Evolutionary conservation across 169 alveolate species (phyloP), one percentile per base, ranked within the genome.

Genomic region (Fabrea salina): DNA sequence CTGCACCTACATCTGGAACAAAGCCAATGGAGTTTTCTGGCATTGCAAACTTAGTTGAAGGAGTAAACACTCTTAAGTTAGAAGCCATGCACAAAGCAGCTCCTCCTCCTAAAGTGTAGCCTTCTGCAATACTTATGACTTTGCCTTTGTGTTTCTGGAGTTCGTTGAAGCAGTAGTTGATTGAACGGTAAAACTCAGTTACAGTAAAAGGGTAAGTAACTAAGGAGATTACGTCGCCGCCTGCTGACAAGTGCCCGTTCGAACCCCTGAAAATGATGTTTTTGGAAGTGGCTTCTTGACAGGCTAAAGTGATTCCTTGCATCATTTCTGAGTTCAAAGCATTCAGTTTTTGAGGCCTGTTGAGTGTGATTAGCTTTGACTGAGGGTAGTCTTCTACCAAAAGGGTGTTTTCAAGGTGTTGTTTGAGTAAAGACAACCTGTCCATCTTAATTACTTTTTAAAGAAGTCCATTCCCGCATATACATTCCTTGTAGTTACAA

Each of bases 41-140:
- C 97, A 93, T 95, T 1, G 96, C 93, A 51, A 86, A 92, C n/a
- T 84, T 80, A 19, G 96, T 88, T 3, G 85, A 88, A 68, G 91
- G 96, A 25, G 98, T 93, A 5, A 93, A 93, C n/a, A 95, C 82
- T 75, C 96, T 87, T 22, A 88, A 83, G 7, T 90, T 91, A 40
- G 93, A 89, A 85, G 89, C 91, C 16, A 81, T 76, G 37, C 95
- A 87, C 22, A 95, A 75, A n/a, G 96, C 97, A 43, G 89, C 95
- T 39, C 98, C 98, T 33, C 95, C 97, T 35, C 98, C 98, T 93
- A 91, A 86, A 13, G 90, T 93, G 43, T 88, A 81, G 39, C 95
- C 95, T 78, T 91, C 85, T 95, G 92, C 82, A 89, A 90, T 2
- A 67, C 74, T 25, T 71, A 64, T 27, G 30, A 30, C 40, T 5